Percentiles rank a stretch among this genome's conserved stretches.
Conservation (phyloP, 768 basidiomycete genomes). For the Amyloporia xantha region DNA sequence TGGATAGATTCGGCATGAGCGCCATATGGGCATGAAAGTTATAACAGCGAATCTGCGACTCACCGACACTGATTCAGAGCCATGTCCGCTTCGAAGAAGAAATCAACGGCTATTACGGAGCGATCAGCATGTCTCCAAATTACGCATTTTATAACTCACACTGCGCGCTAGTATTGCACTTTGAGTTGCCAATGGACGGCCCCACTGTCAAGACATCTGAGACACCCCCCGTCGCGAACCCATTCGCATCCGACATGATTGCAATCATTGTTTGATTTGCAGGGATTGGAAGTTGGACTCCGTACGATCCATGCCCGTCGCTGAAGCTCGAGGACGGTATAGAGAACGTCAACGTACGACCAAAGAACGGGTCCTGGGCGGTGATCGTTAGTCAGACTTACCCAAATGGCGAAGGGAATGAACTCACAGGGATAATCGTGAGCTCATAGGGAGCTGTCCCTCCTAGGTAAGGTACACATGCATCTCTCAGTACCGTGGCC, state of each 20-base stretch:
- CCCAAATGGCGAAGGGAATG: too few species aligned
- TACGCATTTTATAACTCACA: too few species aligned
- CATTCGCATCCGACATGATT: slow-evolving; percentile 67
- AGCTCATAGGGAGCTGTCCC: slow-evolving; percentile 49
- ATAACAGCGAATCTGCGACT: not conserved
- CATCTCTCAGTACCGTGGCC: slow-evolving; percentile 6
- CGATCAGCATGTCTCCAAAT: too few species aligned
- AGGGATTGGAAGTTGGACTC: slow-evolving; percentile 36
- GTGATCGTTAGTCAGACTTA: too few species aligned
- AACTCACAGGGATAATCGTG: slow-evolving; percentile 45
- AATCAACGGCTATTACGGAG: slow-evolving; percentile 29
- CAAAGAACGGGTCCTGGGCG: slow-evolving; percentile 52
- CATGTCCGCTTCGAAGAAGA: slow-evolving; percentile 20
- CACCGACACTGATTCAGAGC: slow-evolving; percentile 12
- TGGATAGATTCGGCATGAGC: not conserved
- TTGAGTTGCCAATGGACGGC: slow-evolving; percentile 30
- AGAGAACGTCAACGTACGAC: slow-evolving; percentile 43
- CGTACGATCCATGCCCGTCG: slow-evolving; percentile 48
- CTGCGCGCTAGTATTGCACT: slow-evolving; percentile 45
- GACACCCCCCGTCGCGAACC: slow-evolving; percentile 61
- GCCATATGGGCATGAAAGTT: not conserved
- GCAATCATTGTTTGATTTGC: slow-evolving; percentile 38
- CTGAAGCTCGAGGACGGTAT: slow-evolving; percentile 50
- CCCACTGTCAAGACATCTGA: slow-evolving; percentile 44
- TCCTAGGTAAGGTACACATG: too few species aligned